phyloP scores from a whole-genome alignment of 2,329 filamentous ascomycete species.

The Ceratocystis huliohia region DNA sequence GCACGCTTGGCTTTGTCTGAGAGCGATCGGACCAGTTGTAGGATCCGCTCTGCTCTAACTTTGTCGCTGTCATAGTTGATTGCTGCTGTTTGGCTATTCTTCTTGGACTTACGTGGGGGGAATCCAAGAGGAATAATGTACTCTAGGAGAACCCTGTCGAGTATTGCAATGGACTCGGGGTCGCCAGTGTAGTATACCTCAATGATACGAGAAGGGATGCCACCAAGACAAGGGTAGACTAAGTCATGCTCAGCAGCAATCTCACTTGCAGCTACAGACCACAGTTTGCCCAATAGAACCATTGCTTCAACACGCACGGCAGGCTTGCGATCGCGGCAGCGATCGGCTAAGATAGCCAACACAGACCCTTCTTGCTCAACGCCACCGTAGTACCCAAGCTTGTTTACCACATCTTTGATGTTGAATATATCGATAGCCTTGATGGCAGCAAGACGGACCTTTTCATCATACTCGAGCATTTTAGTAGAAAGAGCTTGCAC shows the following conservation, averaged over 20 bases:
- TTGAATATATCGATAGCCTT: constrained; percentile 69
- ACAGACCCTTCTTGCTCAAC: constrained; percentile 66
- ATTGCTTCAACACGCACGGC: constrained; percentile 77
- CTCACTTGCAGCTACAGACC: constrained; percentile 85
- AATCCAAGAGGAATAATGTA: constrained; percentile 81
- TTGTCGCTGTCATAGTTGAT: constrained; percentile 48
- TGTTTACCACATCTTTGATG: constrained; percentile 67
- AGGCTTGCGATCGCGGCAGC: constrained; percentile 74
- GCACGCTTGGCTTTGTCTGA: constrained; percentile 69
- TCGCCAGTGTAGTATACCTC: constrained; percentile 87
- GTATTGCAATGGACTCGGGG: constrained; percentile 65
- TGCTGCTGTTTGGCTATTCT: constrained; percentile 41
- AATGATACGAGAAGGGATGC: constrained; percentile 73
- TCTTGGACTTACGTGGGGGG: constrained; percentile 54
- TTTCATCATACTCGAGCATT: constrained; percentile 79
- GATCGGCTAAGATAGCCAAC: constrained; percentile 68
- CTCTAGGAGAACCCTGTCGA: constrained; percentile 78
- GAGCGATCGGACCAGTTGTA: constrained; percentile 67
- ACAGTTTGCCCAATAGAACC: constrained; percentile 69
- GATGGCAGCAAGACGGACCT: constrained; percentile 79
- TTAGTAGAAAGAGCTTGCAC: constrained; percentile 65
- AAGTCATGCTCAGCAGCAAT: constrained; percentile 70
- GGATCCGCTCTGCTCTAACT: constrained; percentile 69
- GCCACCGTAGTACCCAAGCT: constrained; percentile 64
- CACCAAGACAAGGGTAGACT: constrained; percentile 60